Evolutionary conservation across 208 protist genomes (phyloP).

Genomic region (Leishmania mexicana): DNA sequence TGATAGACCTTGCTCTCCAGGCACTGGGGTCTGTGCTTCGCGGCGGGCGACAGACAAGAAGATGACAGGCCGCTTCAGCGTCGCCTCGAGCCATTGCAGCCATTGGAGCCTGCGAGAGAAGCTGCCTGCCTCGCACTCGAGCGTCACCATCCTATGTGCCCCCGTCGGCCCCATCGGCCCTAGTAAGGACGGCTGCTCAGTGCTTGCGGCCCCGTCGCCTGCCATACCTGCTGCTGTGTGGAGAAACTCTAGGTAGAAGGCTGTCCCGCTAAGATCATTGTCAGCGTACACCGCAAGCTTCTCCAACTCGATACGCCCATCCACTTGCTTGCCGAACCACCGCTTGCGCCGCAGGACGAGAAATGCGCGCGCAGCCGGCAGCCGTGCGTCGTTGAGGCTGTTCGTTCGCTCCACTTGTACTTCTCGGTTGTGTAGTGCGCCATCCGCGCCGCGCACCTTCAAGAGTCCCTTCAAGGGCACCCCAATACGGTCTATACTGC

Average conservation of each 20-base stretch:
- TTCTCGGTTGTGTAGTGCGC: conserved; percentile 8
- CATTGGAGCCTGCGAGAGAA: conserved; percentile 33
- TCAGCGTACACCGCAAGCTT: conserved; percentile 33
- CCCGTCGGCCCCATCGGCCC: background rate
- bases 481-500: background rate
- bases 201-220: background rate
- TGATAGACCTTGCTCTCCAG: conserved; percentile 2
- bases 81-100: conserved; percentile 52
- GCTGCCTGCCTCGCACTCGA: conserved; percentile 43
- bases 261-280: conserved; percentile 23
- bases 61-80: conserved; percentile 32
- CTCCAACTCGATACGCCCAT: conserved; percentile 16
- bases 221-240: background rate
- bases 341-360: conserved; percentile 32
- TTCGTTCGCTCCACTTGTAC: conserved; percentile 4
- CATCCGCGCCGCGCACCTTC: conserved; percentile 20
- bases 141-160: conserved; percentile 9
- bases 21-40: conserved; percentile 16
- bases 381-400: background rate
- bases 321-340: conserved; percentile 13
- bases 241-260: conserved; percentile 33
- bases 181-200: conserved; percentile 1
- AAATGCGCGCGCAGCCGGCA: conserved; percentile 2
- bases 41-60: conserved; percentile 35
- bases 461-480: conserved; percentile 15